Evolutionary conservation across 257 asterid genomes (phyloP), one percentile per base, ranked within the genome.

Genomic region (Buddleja alternifolia): DNA sequence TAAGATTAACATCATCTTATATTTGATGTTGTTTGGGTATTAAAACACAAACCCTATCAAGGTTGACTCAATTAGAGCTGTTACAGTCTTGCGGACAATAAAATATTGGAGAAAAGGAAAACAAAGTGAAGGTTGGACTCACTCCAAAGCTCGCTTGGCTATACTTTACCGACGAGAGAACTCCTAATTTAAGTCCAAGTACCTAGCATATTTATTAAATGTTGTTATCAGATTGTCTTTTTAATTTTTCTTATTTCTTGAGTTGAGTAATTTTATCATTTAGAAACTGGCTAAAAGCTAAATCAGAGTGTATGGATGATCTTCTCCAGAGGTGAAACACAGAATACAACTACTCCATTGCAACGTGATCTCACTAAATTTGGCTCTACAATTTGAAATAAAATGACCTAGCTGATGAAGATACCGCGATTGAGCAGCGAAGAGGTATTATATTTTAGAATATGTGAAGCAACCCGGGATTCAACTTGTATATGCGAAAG

Each of bases 371-470:
- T 21, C 24, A 42, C 67, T 9, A 8, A 21, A 14, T 61, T 61
- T 23, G 67, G 41, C 53, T 61, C 67, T 41, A 61, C 14, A 41
- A 23, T 40, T 60, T 25, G 25, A 21, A 32, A 21, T 21, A 23
- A 32, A 60, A 60, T 3, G 37, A 60, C 42, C 53, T 20, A 11
- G 40, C 19, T 21, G 39, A 15, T 41, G 21, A 60, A 10, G 42
- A 16, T n/a, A 45, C 21, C 4, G 52, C 5, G 52, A 45, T 45
- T 45, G 20, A 45, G 52, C 19, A 45, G 52, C 15, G 52, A n/a
- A n/a, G 7, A 2, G 52, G 52, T n/a, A n/a, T n/a, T n/a, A n/a
- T n/a, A n/a, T 24, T 21, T 17, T 50, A 6, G n/a, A 59, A 21
- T 21, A n/a, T n/a, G n/a, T 24, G 45, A 7, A 60, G 51, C 36